Evolutionary conservation across 1,284 basidiomycete species (phyloP), one percentile per base, ranked within the genome.

Genomic region (Tetrapyrgos nigripes): DNA sequence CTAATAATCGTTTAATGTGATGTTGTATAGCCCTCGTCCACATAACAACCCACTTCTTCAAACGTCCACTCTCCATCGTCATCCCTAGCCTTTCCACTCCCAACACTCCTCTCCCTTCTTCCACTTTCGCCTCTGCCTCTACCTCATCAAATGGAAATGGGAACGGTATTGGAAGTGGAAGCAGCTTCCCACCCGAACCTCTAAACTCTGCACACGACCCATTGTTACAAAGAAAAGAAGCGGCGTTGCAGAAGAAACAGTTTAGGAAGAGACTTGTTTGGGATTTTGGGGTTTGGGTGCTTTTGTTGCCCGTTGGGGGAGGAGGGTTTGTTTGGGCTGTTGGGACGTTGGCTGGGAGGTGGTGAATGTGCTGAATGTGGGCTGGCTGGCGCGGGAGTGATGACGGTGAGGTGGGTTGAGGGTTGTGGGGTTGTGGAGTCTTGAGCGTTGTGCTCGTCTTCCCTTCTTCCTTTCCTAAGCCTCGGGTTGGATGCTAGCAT

Each of bases 141-240:
- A 11, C 50, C 56, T 23, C 50, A 43, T 8, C 31, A 47, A 40
- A 29, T 50, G 24, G 29, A 45, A 21, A 47, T 50, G 14, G 40
- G 46, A 48, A 8, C 31, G 31, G 28, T 37, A 33, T 28, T 28
- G 21, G 55, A 14, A 14, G 13, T 14, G n/a, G n/a, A n/a, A n/a
- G n/a, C n/a, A n/a, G n/a, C n/a, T 53, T 49, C 45, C 51, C 54
- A 43, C 55, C 55, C 24, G 64, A 45, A 50, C 50, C 54, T 11
- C 48, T 57, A 24, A 62, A 70, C 40, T 71, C 73, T 19, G 68
- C 70, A 19, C 68, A 76, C 50, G 88, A 91, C 65, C 84, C 87
- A 52, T 80, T 93, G 26, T 75, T 93, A 43, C 82, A 88, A 64
- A 80, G 89, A 60, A 93, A 93, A 74, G 91, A 93, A 71, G 79